phyloP scores from a whole-genome alignment of 148 eudicot species.

The Heliamphora exappendiculata region DNA sequence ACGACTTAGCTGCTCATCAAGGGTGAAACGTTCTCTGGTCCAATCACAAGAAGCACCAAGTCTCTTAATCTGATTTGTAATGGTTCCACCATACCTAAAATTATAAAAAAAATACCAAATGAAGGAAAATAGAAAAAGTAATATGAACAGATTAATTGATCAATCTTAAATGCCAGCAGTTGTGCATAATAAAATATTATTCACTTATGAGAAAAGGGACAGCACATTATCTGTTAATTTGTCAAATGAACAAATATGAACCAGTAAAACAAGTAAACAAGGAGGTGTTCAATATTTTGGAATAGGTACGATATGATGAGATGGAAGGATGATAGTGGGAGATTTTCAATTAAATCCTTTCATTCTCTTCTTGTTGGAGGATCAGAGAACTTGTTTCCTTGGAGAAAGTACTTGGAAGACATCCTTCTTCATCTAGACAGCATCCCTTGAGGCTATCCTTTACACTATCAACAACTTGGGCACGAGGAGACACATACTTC shows the following conservation, averaged over 20 bases:
- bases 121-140: neutral
- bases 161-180: neutral
- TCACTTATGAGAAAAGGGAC: neutral
- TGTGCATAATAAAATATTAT: neutral
- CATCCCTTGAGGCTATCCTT: neutral
- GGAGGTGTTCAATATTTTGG: neutral
- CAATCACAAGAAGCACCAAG: slow-evolving; percentile 99
- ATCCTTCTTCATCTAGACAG: neutral
- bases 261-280: neutral
- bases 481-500: neutral
- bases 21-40: slow-evolving; percentile 91
- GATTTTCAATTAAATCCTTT: neutral
- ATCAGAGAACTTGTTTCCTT: neutral
- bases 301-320: neutral
- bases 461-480: neutral
- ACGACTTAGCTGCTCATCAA: slow-evolving; percentile 98
- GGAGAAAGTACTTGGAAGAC: neutral
- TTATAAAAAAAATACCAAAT: slow-evolving; percentile 10
- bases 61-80: slow-evolving; percentile 91
- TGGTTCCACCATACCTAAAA: slow-evolving; percentile 93
- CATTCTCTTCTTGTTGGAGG: neutral
- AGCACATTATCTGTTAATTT: neutral
- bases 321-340: neutral
- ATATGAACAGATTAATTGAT: neutral
- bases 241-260: neutral